Evolutionary conservation across 2,329 filamentous ascomycete species (phyloP).

Genomic region (Fusarium gaditjirri): DNA sequence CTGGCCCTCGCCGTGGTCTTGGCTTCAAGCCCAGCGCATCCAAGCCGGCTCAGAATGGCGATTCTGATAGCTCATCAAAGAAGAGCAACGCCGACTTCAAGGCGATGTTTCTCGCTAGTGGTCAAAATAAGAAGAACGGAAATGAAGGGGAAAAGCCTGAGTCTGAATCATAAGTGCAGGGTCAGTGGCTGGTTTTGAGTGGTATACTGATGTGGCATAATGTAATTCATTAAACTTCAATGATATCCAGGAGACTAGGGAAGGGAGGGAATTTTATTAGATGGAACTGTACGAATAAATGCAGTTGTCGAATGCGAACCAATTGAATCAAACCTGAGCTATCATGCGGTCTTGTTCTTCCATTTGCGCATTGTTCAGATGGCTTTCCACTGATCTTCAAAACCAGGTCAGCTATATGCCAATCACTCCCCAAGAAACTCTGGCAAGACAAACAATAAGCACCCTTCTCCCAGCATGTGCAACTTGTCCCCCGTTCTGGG

Average conservation of each 20-base stretch:
- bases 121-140: slow-evolving; percentile 25
- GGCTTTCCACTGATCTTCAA: background rate
- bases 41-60: slow-evolving; percentile 29
- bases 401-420: background rate
- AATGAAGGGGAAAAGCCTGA: background rate
- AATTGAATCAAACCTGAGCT: background rate
- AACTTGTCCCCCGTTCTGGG: background rate
- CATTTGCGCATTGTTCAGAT: background rate
- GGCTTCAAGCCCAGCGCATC: slow-evolving; percentile 53
- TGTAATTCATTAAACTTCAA: slow-evolving; percentile 33
- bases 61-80: slow-evolving; percentile 45
- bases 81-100: slow-evolving; percentile 70
- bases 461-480: background rate
- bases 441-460: background rate
- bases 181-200: slow-evolving; percentile 10
- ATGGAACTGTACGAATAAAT: background rate
- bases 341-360: background rate
- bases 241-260: slow-evolving; percentile 28
- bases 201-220: slow-evolving; percentile 26
- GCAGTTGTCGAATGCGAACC: slow-evolving; percentile 6
- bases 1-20: slow-evolving; percentile 55
- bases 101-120: slow-evolving; percentile 57
- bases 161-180: slow-evolving; percentile 7
- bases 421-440: background rate
- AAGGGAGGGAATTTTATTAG: background rate